phyloP scores from a whole-genome alignment of 768 basidiomycete species.

The Peribolospora kevripleyi region DNA sequence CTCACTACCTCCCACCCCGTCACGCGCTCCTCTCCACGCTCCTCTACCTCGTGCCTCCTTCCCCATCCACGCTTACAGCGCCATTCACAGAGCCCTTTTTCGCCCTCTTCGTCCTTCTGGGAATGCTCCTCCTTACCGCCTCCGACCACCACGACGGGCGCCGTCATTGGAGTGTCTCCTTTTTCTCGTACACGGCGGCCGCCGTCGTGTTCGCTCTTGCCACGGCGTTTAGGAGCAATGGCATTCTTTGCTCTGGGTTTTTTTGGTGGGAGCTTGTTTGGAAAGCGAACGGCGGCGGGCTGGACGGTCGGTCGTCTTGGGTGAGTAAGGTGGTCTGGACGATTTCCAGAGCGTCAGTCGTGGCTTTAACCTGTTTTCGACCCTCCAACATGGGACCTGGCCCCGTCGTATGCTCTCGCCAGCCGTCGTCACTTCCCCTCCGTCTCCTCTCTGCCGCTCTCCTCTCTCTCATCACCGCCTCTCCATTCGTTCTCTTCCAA shows the following conservation, averaged over 20 bases:
- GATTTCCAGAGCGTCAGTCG: background rate
- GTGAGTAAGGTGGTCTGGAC: background rate
- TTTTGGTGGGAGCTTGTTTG: constrained; percentile 46
- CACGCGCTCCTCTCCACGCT: constrained; percentile 37
- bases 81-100: constrained; percentile 72
- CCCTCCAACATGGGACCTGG: background rate
- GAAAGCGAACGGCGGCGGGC: constrained; percentile 24
- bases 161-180: background rate
- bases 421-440: constrained; percentile 19
- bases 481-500: constrained; percentile 54
- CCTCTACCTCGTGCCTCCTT: constrained; percentile 55
- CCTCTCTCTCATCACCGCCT: constrained; percentile 28
- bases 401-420: background rate
- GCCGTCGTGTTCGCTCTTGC: constrained; percentile 41
- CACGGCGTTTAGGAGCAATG: constrained; percentile 48
- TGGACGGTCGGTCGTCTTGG: background rate
- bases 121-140: constrained; percentile 19
- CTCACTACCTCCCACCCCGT: constrained; percentile 27
- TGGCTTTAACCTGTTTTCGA: background rate
- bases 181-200: constrained; percentile 18
- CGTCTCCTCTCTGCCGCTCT: constrained; percentile 21
- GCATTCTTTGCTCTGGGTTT: constrained; percentile 43
- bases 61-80: constrained; percentile 47
- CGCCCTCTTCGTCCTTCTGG: constrained; percentile 52
- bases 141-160: background rate